Evolutionary conservation across 192 early-diverging fungal genomes (phyloP).

Genomic region (Coemansia sp.): DNA sequence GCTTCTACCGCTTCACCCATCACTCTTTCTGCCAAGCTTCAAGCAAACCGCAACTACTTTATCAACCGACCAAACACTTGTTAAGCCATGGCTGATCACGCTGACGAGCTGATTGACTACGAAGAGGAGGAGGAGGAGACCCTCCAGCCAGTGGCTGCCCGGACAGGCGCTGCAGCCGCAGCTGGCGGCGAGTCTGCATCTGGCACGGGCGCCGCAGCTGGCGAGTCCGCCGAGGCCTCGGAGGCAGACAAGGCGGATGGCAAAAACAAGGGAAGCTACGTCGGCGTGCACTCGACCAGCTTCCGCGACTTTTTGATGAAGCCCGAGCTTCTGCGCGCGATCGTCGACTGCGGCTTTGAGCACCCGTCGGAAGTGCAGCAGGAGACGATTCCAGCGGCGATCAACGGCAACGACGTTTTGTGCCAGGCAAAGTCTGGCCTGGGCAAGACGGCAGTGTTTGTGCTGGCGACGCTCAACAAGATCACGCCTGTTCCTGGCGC

Average conservation of each 20-base stretch:
- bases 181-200: constrained; percentile 22
- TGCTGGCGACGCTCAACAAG: constrained; percentile 92
- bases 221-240: constrained; percentile 44
- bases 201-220: constrained; percentile 47
- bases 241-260: constrained; percentile 60
- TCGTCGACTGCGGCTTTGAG: constrained; percentile 98
- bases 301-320: constrained; percentile 98
- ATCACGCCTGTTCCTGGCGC: constrained; percentile 78
- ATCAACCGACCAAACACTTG: no score
- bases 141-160: constrained; percentile 51
- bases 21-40: no score
- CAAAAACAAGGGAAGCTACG: constrained; percentile 95
- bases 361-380: constrained; percentile 99
- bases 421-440: constrained; percentile 98
- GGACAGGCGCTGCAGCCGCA: constrained; percentile 10
- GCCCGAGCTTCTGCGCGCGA: constrained; percentile 91
- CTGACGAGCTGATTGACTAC: constrained; percentile 95
- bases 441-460: constrained; percentile 99
- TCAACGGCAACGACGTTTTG: constrained; percentile 94
- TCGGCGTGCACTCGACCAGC: constrained; percentile 96
- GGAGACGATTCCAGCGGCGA: constrained; percentile 96
- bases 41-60: no score
- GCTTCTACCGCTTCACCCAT: no score
- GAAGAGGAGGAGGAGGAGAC: constrained; percentile 87
- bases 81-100: constrained; percentile 60